Evolutionary conservation across 129 eudicot genomes (phyloP).

Genomic region (Centrapalus pauciflorus): DNA sequence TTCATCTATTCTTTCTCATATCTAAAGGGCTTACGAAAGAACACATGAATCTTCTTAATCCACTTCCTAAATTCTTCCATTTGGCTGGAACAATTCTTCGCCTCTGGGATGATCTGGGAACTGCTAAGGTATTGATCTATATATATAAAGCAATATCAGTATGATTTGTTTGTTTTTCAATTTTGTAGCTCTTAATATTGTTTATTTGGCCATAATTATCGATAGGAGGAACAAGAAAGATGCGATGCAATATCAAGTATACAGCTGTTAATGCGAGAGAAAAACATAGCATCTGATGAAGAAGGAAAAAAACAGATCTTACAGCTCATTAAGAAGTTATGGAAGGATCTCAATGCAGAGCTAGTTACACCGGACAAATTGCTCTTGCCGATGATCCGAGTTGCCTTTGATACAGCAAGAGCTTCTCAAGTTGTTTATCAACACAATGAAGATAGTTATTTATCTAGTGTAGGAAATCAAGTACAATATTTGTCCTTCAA

Average conservation of each 20-base stretch:
- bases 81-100: slow-evolving; percentile 48
- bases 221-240: slow-evolving; percentile 56
- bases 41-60: slow-evolving; percentile 21
- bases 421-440: slow-evolving; percentile 56
- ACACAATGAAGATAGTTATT: slow-evolving; percentile 42
- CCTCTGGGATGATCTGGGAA: slow-evolving; percentile 63
- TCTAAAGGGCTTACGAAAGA: slow-evolving; percentile 34
- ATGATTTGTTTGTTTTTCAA: too few relatives aligned
- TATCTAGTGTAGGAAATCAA: slow-evolving; percentile 38
- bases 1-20: slow-evolving; percentile 50
- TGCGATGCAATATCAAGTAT: slow-evolving; percentile 53
- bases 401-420: slow-evolving; percentile 44
- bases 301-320: slow-evolving; percentile 32
- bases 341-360: slow-evolving; percentile 46
- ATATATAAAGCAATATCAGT: too few relatives aligned
- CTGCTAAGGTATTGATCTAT: slow-evolving; percentile 57
- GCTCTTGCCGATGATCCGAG: slow-evolving; percentile 34
- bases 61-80: slow-evolving; percentile 48
- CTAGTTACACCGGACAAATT: slow-evolving; percentile 18
- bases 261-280: slow-evolving; percentile 39
- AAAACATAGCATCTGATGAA: slow-evolving; percentile 28
- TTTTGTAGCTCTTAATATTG: too few relatives aligned
- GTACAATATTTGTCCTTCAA: slow-evolving; percentile 42
- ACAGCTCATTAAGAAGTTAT: slow-evolving; percentile 24
- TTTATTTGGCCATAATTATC: too few relatives aligned